Evolutionary conservation across 306 rosid species (phyloP).

Genomic region (Heteromeles arbutifolia): DNA sequence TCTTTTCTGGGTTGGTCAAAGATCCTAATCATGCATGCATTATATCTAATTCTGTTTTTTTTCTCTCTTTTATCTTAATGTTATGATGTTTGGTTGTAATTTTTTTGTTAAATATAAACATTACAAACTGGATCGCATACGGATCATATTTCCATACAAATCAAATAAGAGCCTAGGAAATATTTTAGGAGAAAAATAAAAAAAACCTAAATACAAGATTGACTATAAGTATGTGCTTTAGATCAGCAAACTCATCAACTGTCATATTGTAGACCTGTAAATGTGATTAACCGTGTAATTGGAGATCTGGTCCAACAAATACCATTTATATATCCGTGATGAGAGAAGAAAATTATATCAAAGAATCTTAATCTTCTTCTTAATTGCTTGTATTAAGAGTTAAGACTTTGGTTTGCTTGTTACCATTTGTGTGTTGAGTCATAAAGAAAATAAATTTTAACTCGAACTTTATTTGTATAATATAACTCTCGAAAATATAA

Average conservation of each 20-base stretch:
- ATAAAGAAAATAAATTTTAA: background rate
- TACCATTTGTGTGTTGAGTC: background rate
- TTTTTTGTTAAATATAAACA: too few species aligned
- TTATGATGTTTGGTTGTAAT: background rate
- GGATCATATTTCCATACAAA: background rate
- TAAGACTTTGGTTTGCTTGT: background rate
- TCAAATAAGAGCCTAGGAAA: background rate
- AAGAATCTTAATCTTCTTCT: too few species aligned
- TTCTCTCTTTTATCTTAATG: background rate
- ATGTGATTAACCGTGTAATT: too few species aligned
- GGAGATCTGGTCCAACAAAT: background rate
- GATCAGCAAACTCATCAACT: background rate
- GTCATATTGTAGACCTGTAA: background rate
- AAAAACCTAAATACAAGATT: background rate
- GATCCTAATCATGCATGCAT: background rate
- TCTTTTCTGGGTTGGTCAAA: background rate
- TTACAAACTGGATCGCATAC: background rate
- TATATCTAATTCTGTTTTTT: background rate
- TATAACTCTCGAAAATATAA: background rate
- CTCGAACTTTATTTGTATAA: background rate
- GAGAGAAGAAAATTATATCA: background rate
- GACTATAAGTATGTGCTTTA: background rate
- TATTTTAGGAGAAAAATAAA: too few species aligned
- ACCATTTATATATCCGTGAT: background rate
- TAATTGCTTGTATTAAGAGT: background rate